Conservation (phyloP, 192 early-diverging fungal species). For the Backusella morwellensis region DNA sequence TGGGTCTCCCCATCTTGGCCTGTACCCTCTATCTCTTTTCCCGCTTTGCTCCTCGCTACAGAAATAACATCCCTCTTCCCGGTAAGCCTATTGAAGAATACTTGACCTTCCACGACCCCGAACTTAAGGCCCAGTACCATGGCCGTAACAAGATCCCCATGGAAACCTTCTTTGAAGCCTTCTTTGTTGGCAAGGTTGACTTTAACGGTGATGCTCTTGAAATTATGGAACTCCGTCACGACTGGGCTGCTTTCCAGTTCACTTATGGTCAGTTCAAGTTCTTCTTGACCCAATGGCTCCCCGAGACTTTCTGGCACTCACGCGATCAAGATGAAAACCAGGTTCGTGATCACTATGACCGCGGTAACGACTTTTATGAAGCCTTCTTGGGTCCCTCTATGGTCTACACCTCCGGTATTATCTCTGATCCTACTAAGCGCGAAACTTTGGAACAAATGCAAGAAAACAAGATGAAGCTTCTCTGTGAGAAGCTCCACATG, state of each 20-base stretch:
- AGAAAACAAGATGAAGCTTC: slow-evolving; percentile 92
- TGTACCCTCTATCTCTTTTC: slow-evolving; percentile 67
- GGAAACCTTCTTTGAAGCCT: slow-evolving; percentile 96
- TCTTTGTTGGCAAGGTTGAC: slow-evolving; percentile 96
- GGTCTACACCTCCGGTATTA: slow-evolving; percentile 96
- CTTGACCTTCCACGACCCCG: slow-evolving; percentile 83
- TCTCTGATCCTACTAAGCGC: slow-evolving; percentile 66
- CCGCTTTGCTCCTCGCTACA: slow-evolving; percentile 58
- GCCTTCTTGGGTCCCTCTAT: slow-evolving; percentile 92
- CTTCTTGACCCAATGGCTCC: slow-evolving; percentile 95
- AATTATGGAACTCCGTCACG: slow-evolving; percentile 88
- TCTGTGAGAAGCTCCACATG: slow-evolving; percentile 83
- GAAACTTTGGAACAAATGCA: slow-evolving; percentile 94
- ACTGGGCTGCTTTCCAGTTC: slow-evolving; percentile 91
- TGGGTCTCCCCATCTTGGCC: slow-evolving; percentile 76
- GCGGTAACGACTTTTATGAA: slow-evolving; percentile 97
- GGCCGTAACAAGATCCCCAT: slow-evolving; percentile 91
- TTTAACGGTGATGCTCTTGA: slow-evolving; percentile 84
- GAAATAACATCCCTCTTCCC: slow-evolving; percentile 72
- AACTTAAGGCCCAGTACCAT: slow-evolving; percentile 69
- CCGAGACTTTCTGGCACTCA: slow-evolving; percentile 95
- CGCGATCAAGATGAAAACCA: slow-evolving; percentile 98
- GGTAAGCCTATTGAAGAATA: slow-evolving; percentile 83
- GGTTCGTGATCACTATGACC: slow-evolving; percentile 97
- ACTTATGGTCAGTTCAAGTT: slow-evolving; percentile 85